Evolutionary conservation across 2,329 filamentous ascomycete genomes (phyloP).

Genomic region (Arachnopeziza araneosa): DNA sequence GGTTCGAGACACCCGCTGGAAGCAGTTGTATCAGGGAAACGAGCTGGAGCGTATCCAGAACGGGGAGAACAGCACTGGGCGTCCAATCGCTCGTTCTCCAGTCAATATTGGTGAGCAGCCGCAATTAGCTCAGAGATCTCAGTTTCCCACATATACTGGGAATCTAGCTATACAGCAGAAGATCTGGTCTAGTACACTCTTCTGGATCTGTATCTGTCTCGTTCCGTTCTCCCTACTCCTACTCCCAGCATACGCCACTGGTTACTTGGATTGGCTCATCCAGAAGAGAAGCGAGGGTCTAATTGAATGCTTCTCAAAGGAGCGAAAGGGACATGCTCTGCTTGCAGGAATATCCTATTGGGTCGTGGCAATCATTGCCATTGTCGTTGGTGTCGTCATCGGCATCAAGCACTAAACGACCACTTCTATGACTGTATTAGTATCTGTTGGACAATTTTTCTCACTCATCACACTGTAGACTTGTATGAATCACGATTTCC

Average conservation of each 20-base stretch:
- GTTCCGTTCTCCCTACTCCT: neutral
- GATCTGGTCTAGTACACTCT: neutral
- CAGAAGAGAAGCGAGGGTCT: neutral
- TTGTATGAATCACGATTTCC: too few species aligned
- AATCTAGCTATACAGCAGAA: neutral
- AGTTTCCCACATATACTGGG: neutral
- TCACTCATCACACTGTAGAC: too few species aligned
- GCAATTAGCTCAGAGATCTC: neutral
- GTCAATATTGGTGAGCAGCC: neutral
- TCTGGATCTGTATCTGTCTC: neutral
- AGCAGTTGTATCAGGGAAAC: neutral
- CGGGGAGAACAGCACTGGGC: neutral
- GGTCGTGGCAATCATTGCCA: neutral
- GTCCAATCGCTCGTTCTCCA: neutral
- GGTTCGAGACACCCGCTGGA: neutral
- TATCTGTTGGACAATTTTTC: too few species aligned
- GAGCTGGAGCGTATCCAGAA: neutral
- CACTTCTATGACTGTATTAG: neutral
- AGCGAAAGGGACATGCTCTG: neutral
- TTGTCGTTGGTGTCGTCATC: neutral
- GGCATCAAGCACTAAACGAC: neutral
- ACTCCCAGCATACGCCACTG: neutral
- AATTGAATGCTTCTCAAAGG: neutral
- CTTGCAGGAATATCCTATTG: neutral
- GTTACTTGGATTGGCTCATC: neutral